A percentile compares a stretch with the other conserved stretches of the same genome.
Evolutionary conservation across 1,284 basidiomycete genomes (phyloP).

Genomic region (Microbotryum silenes-acaulis): DNA sequence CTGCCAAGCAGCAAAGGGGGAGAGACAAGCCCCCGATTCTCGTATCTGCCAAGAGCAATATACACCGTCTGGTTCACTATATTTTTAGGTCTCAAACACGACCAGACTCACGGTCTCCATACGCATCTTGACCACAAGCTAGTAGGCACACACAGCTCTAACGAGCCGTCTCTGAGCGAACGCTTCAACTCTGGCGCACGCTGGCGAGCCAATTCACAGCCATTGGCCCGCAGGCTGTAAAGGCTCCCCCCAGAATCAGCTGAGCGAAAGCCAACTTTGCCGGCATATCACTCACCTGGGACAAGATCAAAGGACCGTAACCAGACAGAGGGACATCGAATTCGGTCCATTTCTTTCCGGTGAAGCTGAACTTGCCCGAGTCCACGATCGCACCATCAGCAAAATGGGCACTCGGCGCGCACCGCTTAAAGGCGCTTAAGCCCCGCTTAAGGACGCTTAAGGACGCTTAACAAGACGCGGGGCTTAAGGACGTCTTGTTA

Average conservation of each 20-base stretch:
- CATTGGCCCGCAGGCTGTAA: too few relatives aligned
- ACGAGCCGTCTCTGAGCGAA: too few relatives aligned
- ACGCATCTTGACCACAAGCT: slow-evolving; percentile 4
- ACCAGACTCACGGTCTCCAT: neutral
- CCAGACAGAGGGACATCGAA: neutral
- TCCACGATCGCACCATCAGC: slow-evolving; percentile 10
- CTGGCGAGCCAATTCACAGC: too few relatives aligned
- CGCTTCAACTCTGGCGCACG: too few relatives aligned
- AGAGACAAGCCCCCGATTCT: slow-evolving; percentile 1
- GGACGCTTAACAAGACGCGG: too few relatives aligned
- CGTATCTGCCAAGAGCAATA: slow-evolving; percentile 4
- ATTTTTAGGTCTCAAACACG: slow-evolving; percentile 48
- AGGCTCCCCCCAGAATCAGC: too few relatives aligned
- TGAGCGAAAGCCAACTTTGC: too few relatives aligned
- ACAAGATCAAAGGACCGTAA: neutral
- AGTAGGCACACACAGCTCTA: too few relatives aligned
- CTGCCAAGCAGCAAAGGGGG: slow-evolving; percentile 4
- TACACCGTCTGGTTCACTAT: slow-evolving; percentile 59
- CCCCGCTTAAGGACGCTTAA: too few relatives aligned
- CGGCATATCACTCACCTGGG: neutral
- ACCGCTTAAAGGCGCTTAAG: too few relatives aligned
- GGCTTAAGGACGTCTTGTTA: too few relatives aligned
- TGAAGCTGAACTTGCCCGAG: slow-evolving; percentile 5
- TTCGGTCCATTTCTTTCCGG: slow-evolving; percentile 11
- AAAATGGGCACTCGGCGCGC: too few relatives aligned